These are phyloP conservation scores for Rhizopus arrhizus DNA, from an alignment of 371 early-diverging fungal species.

Conservation along the genomic window DNA sequence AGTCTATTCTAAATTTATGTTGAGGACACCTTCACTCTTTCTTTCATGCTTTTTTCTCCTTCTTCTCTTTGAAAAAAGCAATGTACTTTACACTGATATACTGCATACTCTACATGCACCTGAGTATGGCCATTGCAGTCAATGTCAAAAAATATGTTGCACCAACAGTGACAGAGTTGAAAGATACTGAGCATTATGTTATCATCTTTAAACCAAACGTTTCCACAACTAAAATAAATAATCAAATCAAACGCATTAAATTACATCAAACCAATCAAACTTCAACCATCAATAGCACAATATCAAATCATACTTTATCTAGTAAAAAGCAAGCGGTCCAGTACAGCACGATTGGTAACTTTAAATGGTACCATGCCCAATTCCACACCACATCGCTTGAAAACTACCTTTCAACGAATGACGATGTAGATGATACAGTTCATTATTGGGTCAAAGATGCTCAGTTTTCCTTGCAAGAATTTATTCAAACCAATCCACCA, in stretches of 20 bases:
- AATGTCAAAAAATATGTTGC: constrained; percentile 3
- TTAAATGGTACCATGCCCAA: constrained; percentile 44
- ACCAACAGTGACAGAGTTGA: constrained; percentile 19
- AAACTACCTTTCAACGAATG: constrained; percentile 14
- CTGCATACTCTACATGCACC: too few relatives aligned
- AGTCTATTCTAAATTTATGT: too few relatives aligned
- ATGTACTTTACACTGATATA: too few relatives aligned
- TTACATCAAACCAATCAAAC: constrained; percentile 13
- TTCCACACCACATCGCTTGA: constrained; percentile 34
- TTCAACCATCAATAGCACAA: not conserved
- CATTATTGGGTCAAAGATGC: constrained; percentile 50
- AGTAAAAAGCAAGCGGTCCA: constrained; percentile 4
- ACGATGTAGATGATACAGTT: constrained; percentile 18
- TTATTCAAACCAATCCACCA: constrained; percentile 45
- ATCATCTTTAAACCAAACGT: constrained; percentile 40
- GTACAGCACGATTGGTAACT: constrained; percentile 36
- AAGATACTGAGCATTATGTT: constrained; percentile 35
- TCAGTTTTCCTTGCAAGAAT: constrained; percentile 41
- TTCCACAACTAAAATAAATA: constrained; percentile 21
- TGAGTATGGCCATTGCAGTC: too few relatives aligned
- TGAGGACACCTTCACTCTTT: too few relatives aligned
- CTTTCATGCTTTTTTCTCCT: too few relatives aligned
- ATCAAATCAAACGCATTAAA: constrained; percentile 35
- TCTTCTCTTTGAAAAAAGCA: too few relatives aligned
- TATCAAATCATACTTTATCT: not conserved